Evolutionary conservation across 169 alveolate genomes (phyloP), one percentile per base, ranked within the genome.

Genomic region (Eimeria tenella): DNA sequence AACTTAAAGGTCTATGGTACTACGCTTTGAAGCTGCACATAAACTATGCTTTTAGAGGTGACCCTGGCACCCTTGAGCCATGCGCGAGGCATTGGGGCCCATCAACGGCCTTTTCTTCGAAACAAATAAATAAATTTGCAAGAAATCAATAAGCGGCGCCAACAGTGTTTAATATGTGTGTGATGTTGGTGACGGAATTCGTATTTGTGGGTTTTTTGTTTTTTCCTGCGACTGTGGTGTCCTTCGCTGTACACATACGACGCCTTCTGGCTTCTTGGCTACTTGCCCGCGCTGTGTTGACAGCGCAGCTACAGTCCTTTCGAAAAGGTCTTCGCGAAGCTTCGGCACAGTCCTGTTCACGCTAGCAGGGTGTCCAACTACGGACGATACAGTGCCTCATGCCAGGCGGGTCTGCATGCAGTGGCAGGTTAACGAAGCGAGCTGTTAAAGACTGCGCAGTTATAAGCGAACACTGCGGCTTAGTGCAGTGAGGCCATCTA

Each of bases 11-110:
- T n/a, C 56, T n/a, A 77, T 17, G 79, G 79, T 62, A 60, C 49
- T 25, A 83, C 4, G 79, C 91, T 62, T 42, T 42, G 60, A 9
- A 83, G 79, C 21, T 60, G 91, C 91, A 83, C 75, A 83, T 83
- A 25, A 31, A 60, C 65, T 77, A 62, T 62, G 77, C 49, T 56
- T 65, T 21, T 21, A 55, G 74, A 60, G 91, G 91, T 83, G 91
- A 83, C 91, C 91, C 91, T 83, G 91, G 91, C 91, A 83, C 91
- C 91, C 75, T 83, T 31, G 63, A 42, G 65, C 62, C 86, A 75
- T 52, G 63, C 56, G 77, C 63, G 49, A 56, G 91, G 79, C 75
- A 83, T 60, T 25, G 60, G 91, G 91, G 63, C 91, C 62, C 91
- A 62, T 49, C 77, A 11, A 75, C 52, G 65, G 86, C 86, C 65